phyloP scores from a whole-genome alignment of 352 stramenopile genomes.

The Pythium scleroteichum region DNA sequence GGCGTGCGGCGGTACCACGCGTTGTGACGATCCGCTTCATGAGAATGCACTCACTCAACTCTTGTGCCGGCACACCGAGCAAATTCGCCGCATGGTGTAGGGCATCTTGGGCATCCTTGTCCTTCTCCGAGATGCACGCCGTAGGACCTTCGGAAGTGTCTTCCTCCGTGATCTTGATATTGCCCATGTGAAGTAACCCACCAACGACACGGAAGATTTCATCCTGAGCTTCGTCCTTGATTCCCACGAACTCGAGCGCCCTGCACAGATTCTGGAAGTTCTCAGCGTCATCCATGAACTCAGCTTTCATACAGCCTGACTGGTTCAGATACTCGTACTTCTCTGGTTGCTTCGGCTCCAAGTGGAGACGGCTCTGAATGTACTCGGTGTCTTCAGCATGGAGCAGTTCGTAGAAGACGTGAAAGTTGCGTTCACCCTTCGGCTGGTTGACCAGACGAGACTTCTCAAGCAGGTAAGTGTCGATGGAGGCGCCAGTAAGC shows the following conservation, averaged over 20 bases:
- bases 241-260: conserved; percentile 73
- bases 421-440: conserved; percentile 81
- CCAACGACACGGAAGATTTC: conserved; percentile 79
- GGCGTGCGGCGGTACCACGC: conserved; percentile 48
- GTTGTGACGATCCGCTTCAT: conserved; percentile 77
- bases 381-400: conserved; percentile 56
- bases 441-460: conserved; percentile 79
- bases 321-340: conserved; percentile 76
- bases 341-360: conserved; percentile 58
- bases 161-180: conserved; percentile 70
- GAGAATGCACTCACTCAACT: conserved; percentile 75
- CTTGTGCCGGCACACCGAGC: conserved; percentile 60
- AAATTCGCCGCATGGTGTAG: conserved; percentile 56
- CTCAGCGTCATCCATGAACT: conserved; percentile 66
- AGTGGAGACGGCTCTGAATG: conserved; percentile 48
- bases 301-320: conserved; percentile 69
- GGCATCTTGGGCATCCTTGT: conserved; percentile 48
- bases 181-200: conserved; percentile 76
- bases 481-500: conserved; percentile 75
- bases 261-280: conserved; percentile 71
- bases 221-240: conserved; percentile 58
- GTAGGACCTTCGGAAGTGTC: conserved; percentile 77
- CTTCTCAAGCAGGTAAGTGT: conserved; percentile 85
- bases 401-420: conserved; percentile 86
- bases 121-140: conserved; percentile 49